A percentile compares a stretch with the other conserved stretches of the same genome.
These are phyloP conservation scores for Nepenthes mirabilis DNA, from an alignment of 148 eudicot species.

Conservation along the genomic window DNA sequence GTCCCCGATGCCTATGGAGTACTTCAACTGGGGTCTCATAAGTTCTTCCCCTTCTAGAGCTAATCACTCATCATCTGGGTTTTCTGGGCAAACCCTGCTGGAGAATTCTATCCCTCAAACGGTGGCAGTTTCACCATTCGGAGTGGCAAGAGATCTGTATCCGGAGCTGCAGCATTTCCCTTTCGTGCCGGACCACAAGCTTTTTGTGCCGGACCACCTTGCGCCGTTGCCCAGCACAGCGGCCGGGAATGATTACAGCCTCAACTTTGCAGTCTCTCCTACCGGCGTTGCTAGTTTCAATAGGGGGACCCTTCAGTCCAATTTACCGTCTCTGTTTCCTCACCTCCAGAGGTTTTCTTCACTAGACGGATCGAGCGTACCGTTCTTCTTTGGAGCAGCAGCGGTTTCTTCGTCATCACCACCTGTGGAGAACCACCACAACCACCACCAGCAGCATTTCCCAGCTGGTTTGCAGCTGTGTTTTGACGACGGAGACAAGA, in stretches of 20 bases:
- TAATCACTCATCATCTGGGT: constrained; percentile 11
- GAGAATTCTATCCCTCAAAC: constrained; percentile 17
- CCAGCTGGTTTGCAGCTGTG: constrained; percentile 57
- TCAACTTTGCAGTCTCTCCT: constrained; percentile 48
- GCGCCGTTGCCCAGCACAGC: constrained; percentile 5
- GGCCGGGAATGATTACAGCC: constrained; percentile 30
- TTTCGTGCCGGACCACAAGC: constrained; percentile 26
- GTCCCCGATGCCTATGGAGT: constrained; percentile 41
- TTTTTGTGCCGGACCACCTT: constrained; percentile 4
- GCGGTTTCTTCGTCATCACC: constrained; percentile 19
- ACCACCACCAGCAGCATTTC: constrained; percentile 27
- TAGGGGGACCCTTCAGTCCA: constrained; percentile 99
- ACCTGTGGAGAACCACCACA: constrained; percentile 21
- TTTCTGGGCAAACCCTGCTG: constrained; percentile 17
- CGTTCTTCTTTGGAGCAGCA: constrained; percentile 55
- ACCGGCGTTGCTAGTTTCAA: constrained; percentile 42
- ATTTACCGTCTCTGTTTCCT: constrained; percentile 61
- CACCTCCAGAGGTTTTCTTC: constrained; percentile 62
- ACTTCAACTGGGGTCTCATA: constrained; percentile 28
- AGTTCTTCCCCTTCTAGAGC: constrained; percentile 9
- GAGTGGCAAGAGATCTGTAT: constrained; percentile 5
- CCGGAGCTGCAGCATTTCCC: constrained; percentile 43
- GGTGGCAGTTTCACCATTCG: constrained; percentile 25
- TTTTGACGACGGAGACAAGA: constrained; percentile 44
- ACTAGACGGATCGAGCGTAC: constrained; percentile 40